Evolutionary conservation across 2,329 filamentous ascomycete species (phyloP), one percentile per base, ranked within the genome.

Genomic region (Cercospora beticola): DNA sequence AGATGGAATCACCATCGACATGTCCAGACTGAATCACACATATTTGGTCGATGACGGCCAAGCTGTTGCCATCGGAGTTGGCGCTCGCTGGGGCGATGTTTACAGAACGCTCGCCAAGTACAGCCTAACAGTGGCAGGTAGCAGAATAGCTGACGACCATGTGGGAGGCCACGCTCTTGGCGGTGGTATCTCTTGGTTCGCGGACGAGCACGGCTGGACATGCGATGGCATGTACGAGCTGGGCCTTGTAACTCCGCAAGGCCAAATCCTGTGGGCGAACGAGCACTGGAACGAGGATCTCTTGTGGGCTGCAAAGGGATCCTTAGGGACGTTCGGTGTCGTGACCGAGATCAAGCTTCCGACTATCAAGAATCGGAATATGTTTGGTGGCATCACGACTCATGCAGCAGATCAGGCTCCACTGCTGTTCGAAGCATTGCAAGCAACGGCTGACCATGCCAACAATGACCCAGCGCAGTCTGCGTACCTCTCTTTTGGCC

Each of bases 131-230:
- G 83, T 83, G 1, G 78, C 81, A 0, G 84, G 84, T 0, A 83
- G 83, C 0, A 79, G 84, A 12, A 78, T 80, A 14, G 76, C 80
- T 0, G 73, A 78, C 14, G 81, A 84, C 7, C 83, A 83, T 14
- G 82, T 85, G 1, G 78, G 80, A 4, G 84, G 84, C 1, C 77
- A 84, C 28, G 72, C 81, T 4, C 79, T 85, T 0, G 83, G 83
- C 8, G 75, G 75, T 23, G 85, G 85, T 6, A 81, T 85, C 30
- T 84, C 83, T 1, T 86, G 80, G 76, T 83, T 84, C 71, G 79
- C 81, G 1, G 79, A 80, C 0, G 75, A 76, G 1, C 74, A 81
- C 68, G 87, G 86, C 16, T 86, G 83, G 78, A 83, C 81, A 21
- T 82, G 82, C 64, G 85, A 76, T 30, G 70, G 56, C 30, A 70